Evolutionary conservation across 1,284 basidiomycete genomes (phyloP).

Genomic region (Mrakiaceae sp.): DNA sequence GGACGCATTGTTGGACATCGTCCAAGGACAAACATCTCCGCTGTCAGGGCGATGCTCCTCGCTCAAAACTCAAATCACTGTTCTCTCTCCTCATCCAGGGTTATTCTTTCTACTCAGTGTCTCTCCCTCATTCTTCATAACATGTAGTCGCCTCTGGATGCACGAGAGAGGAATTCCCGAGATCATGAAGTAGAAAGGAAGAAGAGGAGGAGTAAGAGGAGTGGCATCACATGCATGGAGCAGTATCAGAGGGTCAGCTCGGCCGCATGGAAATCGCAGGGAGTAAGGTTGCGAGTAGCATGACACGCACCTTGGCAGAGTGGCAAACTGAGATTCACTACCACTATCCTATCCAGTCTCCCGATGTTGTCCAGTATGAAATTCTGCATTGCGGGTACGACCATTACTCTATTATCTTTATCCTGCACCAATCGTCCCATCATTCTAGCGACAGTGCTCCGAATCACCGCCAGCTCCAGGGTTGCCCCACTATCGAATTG

Average conservation of each 20-base stretch:
- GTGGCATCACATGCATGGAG: too few species aligned
- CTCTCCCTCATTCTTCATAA: not conserved
- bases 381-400: too few species aligned
- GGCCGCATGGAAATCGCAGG: not conserved
- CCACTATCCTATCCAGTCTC: not conserved
- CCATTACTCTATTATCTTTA: not conserved
- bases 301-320: not conserved
- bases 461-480: not conserved
- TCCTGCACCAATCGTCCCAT: slow-evolving; percentile 1
- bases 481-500: too few species aligned
- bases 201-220: too few species aligned
- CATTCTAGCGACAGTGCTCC: not conserved
- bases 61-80: not conserved
- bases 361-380: not conserved
- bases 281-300: not conserved
- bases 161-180: too few species aligned
- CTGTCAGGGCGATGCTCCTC: not conserved
- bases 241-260: too few species aligned
- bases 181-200: too few species aligned
- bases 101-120: not conserved
- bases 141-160: too few species aligned
- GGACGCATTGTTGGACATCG: not conserved
- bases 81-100: not conserved
- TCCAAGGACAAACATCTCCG: not conserved
- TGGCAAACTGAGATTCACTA: not conserved